phyloP scores from a whole-genome alignment of 179 eudicot genomes.

The Spergularia azorica region DNA sequence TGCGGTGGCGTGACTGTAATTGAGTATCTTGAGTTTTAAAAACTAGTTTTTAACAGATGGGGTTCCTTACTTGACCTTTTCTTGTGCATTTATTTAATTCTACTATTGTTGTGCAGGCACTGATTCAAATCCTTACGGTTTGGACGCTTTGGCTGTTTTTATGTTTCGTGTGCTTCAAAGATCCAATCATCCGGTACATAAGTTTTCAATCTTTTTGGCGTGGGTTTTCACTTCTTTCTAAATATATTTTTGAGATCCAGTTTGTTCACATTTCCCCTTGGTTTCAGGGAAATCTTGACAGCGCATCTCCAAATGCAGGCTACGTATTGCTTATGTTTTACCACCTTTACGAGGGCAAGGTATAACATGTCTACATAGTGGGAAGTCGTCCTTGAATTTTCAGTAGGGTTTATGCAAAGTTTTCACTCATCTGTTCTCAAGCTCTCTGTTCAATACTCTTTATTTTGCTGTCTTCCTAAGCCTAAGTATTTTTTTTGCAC shows the following conservation, averaged over 20 bases:
- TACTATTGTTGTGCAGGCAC: conserved; percentile 58
- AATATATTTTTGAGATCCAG: background rate
- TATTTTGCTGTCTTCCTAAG: background rate
- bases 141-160: conserved; percentile 89
- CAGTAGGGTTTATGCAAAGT: background rate
- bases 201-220: background rate
- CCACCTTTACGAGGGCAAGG: conserved; percentile 92
- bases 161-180: conserved; percentile 83
- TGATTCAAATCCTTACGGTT: conserved; percentile 81
- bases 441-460: background rate
- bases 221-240: background rate
- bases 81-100: background rate
- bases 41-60: background rate
- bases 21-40: background rate
- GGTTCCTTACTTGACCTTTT: background rate
- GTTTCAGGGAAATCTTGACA: conserved; percentile 89
- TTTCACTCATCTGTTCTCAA: background rate
- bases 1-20: background rate
- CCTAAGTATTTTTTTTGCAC: background rate
- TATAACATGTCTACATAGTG: conserved; percentile 22
- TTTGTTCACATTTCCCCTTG: conserved; percentile 4
- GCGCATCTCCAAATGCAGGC: conserved; percentile 81
- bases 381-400: background rate
- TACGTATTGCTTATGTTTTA: conserved; percentile 91
- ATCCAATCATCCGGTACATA: conserved; percentile 86